phyloP scores from a whole-genome alignment of 148 eudicot genomes.

The Cornus controversa region DNA sequence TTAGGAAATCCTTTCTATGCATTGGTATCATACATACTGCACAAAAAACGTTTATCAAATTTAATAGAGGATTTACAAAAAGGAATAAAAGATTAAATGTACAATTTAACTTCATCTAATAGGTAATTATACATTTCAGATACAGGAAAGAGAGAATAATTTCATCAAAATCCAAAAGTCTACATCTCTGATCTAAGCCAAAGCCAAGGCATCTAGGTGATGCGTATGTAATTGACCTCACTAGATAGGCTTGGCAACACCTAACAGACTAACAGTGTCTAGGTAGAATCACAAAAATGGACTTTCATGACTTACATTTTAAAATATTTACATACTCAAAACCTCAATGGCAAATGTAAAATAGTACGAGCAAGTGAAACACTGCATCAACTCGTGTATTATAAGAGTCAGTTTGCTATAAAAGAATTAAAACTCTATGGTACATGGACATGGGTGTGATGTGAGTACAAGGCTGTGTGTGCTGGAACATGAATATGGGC shows the following conservation, averaged over 20 bases:
- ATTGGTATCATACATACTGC: neutral
- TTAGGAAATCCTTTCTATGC: neutral
- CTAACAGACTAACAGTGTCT: neutral
- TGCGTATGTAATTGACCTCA: neutral
- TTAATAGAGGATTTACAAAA: neutral
- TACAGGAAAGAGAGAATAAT: neutral
- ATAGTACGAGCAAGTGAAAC: too few species aligned
- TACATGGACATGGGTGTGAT: neutral
- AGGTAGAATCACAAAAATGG: too few species aligned
- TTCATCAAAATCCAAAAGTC: neutral
- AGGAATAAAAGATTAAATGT: too few species aligned
- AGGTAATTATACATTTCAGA: neutral
- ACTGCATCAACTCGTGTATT: too few species aligned
- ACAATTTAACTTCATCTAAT: neutral
- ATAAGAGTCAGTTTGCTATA: too few species aligned
- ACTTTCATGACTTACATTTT: neutral
- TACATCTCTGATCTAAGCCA: neutral
- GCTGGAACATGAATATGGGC: neutral
- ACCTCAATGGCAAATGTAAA: too few species aligned
- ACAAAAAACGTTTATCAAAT: neutral
- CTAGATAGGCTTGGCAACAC: neutral
- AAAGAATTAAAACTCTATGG: neutral
- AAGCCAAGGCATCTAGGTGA: neutral
- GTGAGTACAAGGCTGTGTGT: neutral
- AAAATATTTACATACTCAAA: too few species aligned